phyloP scores from a whole-genome alignment of 305 asterid genomes.

The Fraxinus sp. region DNA sequence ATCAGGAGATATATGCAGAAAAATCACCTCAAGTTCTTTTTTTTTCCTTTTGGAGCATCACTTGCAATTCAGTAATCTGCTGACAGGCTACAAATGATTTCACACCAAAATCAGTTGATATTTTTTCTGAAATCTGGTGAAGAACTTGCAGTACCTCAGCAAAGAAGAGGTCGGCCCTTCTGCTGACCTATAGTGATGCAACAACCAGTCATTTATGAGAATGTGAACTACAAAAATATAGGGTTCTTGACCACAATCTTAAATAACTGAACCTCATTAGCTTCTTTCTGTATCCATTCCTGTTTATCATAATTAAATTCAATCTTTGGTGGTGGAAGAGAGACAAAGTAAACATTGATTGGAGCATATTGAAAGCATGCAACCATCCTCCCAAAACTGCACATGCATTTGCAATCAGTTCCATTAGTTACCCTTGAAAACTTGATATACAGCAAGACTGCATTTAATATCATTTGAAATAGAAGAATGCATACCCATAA shows the following conservation, averaged over 20 bases:
- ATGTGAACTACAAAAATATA: conserved; percentile 17
- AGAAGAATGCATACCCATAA: conserved; percentile 58
- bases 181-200: conserved; percentile 45
- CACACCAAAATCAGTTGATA: conserved; percentile 31
- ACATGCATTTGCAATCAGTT: conserved; percentile 19
- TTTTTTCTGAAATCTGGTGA: conserved; percentile 44
- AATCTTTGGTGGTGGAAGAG: conserved; percentile 72
- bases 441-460: neutral
- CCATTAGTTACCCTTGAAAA: neutral
- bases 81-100: conserved; percentile 41
- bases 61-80: conserved; percentile 52
- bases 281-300: conserved; percentile 67
- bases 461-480: neutral
- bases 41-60: conserved; percentile 32
- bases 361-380: conserved; percentile 84
- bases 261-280: conserved; percentile 52
- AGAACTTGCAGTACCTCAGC: conserved; percentile 57
- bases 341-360: conserved; percentile 61
- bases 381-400: conserved; percentile 79
- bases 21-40: conserved; percentile 67
- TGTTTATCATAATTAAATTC: conserved; percentile 56
- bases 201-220: conserved; percentile 27
- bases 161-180: conserved; percentile 51
- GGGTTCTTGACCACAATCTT: conserved; percentile 17
- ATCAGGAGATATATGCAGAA: conserved; percentile 17